Base-by-base conservation (phyloP, 257 asterid species). In the Gardenia jasminoides region DNA sequence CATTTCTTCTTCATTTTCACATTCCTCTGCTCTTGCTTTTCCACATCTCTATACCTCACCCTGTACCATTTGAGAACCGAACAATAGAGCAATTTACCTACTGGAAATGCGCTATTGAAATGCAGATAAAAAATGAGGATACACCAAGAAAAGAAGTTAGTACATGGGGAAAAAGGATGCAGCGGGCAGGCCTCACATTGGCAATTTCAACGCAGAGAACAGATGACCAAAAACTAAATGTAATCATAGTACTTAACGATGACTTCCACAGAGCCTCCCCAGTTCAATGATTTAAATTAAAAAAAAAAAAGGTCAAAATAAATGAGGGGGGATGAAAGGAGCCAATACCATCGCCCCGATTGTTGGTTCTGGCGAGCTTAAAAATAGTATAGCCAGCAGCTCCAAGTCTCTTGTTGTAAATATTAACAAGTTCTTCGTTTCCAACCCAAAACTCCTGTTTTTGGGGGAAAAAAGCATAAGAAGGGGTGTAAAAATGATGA, bases 391-490 rank as follows among this genome's bases (percentile, higher is more conserved):
- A 96, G 56, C 99, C 98, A 67, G 99, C 99, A 87, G 92, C 97
- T 48, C 91, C 96, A 62, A 93, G 99, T 88, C 98, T 93, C 88
- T 89, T 91, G 79, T 93, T 93, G 72, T 96, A 96, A 54, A 96
- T 87, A 81, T 80, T 86, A 74, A 96, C 98, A 77, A 96, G 86
- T 80, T 96, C 99, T 81, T 91, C 97, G 86, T 96, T 96, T 50
- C 97, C 98, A 90, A 96, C 96, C 99, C 99, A 96, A 78, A 96
- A 90, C 85, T 96, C 99, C 97, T 95, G 54, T 2, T 9, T 11
- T 80, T 77, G 80, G 41, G 36, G 68, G 12, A 71, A 52, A 72
- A 83, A 39, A 56, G 36, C 48, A 72, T 48, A 48, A 36, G 36
- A 31, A 13, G 62, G 76, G 3, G 30, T 26, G 36, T 50, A 19